Percentiles rank a stretch among this genome's conserved stretches.
phyloP scores from a whole-genome alignment of 495 filamentous ascomycete genomes.

The Pseudomonodictys pantanalensis region DNA sequence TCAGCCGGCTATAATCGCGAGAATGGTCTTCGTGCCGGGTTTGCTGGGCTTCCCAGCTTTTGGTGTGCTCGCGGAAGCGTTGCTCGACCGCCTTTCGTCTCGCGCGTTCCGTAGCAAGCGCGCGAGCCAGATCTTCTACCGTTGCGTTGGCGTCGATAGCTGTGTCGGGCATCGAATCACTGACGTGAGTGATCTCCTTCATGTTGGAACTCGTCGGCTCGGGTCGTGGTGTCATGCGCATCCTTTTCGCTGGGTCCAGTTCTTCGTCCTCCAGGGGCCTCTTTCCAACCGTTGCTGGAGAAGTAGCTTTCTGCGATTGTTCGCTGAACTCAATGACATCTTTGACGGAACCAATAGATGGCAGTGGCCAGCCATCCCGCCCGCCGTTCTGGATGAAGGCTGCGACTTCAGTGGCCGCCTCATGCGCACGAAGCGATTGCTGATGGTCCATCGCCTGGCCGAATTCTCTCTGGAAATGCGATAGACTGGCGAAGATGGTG shows the following conservation, averaged over 20 bases:
- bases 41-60: neutral
- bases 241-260: slow-evolving; percentile 14
- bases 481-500: slow-evolving; percentile 27
- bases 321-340: slow-evolving; percentile 22
- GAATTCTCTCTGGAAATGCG: slow-evolving; percentile 8
- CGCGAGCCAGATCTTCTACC: neutral
- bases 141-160: slow-evolving; percentile 6
- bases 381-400: neutral
- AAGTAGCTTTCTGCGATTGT: slow-evolving; percentile 3
- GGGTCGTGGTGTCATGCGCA: slow-evolving; percentile 26
- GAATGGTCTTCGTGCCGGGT: slow-evolving; percentile 6
- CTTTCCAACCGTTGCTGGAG: neutral
- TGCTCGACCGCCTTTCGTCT: neutral
- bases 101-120: neutral
- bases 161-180: slow-evolving; percentile 25
- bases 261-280: slow-evolving; percentile 15
- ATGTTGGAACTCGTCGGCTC: neutral
- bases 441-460: slow-evolving; percentile 5
- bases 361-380: slow-evolving; percentile 17
- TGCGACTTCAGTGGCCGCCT: slow-evolving; percentile 14
- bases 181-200: slow-evolving; percentile 17
- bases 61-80: neutral
- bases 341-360: slow-evolving; percentile 24
- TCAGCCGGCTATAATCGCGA: neutral
- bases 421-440: slow-evolving; percentile 2